Percentiles rank a stretch among this genome's conserved stretches.
These are phyloP conservation scores for Backusella luteola DNA, from an alignment of 192 early-diverging fungal species.

Conservation along the genomic window DNA sequence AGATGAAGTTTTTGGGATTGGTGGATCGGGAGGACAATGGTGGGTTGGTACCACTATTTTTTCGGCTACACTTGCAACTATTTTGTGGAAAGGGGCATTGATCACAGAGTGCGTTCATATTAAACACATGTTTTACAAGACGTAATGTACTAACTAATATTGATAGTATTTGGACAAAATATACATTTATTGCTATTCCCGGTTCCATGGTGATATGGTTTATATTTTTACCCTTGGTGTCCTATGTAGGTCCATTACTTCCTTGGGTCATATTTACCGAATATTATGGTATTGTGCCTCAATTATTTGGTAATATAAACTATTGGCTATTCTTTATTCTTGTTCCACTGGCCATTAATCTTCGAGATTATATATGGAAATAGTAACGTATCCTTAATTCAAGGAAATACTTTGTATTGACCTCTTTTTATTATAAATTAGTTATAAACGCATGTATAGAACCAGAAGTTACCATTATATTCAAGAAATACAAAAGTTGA, in stretches of 20 bases:
- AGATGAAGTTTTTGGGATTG: slow-evolving; percentile 66
- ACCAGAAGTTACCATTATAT: slow-evolving; percentile 90
- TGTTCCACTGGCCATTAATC: slow-evolving; percentile 74
- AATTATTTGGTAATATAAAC: slow-evolving; percentile 59
- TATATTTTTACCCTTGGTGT: slow-evolving; percentile 80
- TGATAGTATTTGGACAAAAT: slow-evolving; percentile 87
- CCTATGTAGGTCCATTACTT: slow-evolving; percentile 72
- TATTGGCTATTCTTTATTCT: slow-evolving; percentile 89
- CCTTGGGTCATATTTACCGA: slow-evolving; percentile 58
- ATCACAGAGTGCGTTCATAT: slow-evolving; percentile 64
- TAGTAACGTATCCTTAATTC: slow-evolving; percentile 64
- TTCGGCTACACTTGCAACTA: slow-evolving; percentile 84
- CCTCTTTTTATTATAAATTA: slow-evolving; percentile 15
- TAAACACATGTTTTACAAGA: neutral
- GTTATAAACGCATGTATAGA: slow-evolving; percentile 72
- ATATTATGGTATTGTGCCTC: slow-evolving; percentile 67
- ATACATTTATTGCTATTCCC: slow-evolving; percentile 85
- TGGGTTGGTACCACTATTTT: slow-evolving; percentile 87
- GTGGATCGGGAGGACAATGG: slow-evolving; percentile 83
- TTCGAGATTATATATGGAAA: slow-evolving; percentile 94
- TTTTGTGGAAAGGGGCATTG: slow-evolving; percentile 87
- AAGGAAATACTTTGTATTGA: neutral
- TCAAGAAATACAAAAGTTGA: slow-evolving; percentile 98
- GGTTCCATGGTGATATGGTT: slow-evolving; percentile 92
- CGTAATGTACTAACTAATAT: neutral